Evolutionary conservation across 208 protist species (phyloP), one percentile per base, ranked within the genome.

Genomic region (Wallacemonas rigidus): DNA sequence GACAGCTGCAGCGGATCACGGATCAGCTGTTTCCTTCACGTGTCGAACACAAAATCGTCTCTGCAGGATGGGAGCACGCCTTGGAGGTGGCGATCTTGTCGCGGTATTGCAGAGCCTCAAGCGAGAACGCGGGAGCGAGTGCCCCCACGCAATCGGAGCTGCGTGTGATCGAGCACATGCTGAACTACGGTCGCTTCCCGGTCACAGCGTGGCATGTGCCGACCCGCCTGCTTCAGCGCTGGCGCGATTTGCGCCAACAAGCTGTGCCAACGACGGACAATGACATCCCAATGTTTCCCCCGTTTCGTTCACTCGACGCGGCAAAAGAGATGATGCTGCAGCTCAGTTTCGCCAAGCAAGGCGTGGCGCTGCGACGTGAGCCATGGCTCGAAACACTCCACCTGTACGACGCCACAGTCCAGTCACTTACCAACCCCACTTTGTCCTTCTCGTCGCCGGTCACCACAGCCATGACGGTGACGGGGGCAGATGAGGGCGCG

Each of bases 161-260:
- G 9, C 48, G 15, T 53, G 48, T 53, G 15, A 9, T 53, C 48
- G 48, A n/a, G 15, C 53, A 79, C 17, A 11, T 79, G 14, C 53
- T 79, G 62, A 71, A 75, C 5, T 6, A 74, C 50, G 72, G 75
- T 72, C 36, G 68, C 6, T 75, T 79, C 50, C 75, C 75, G 36
- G 38, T 17, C 44, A 58, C 61, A 36, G 47, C 17, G 11, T 79
- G 75, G 75, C 67, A 71, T 56, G 48, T 67, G 11, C 74, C 75
- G 12, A 51, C 74, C 17, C 40, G 3, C 6, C 69, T 79, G n/a
- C 40, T 79, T 35, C 8, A 41, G 35, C 68, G 69, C 48, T 79
- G 75, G 75, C 57, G 75, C 39, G 14, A 79, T 12, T 26, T 73
- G 47, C 45, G 45, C 26, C 26, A 26, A 26, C 26, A 26, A 26